Base-by-base conservation (phyloP, 2,329 filamentous ascomycete species). In the Diplodia intermedia region DNA sequence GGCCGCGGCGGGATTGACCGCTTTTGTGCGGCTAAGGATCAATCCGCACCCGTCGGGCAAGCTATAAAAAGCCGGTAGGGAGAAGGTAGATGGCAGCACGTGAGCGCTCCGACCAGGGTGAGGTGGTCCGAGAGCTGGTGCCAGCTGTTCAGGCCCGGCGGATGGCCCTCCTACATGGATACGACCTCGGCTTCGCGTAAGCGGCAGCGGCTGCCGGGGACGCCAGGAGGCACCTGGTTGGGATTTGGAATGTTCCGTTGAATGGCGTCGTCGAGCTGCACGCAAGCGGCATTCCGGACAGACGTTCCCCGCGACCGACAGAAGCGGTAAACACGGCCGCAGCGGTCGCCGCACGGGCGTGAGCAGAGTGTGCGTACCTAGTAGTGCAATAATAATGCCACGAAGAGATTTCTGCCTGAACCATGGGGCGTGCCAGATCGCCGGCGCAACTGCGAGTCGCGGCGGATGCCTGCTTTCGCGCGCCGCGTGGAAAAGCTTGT, bases 1-100 rank as follows among this genome's bases (percentile, higher is more conserved):
- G 55, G 65, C 50, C 6, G 65, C 68, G 36, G 69, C 69, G 15
- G 68, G 65, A 23, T 20, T 70, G 56, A 68, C 65, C 36, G 69
- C 60, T 23, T 52, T 67, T 49, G 66, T 71, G 11, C 60, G 69
- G 47, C 62, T 69, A 12, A 71, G 54, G 56, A 71, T 70, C 40
- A 68, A 71, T 52, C 38, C 26, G 26, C 69, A 67, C 20, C 36
- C 54, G 20, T 43, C 38, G 20, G 69, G 65, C 52, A 71, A 50
- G 62, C 47, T 71, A 26, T 70, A 62, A 63, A 49, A 36, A 38
- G 47, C 18, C 31, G 12, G 60, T 49, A 38, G 47, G 60, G 47
- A 31, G 29, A 43, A 38, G 38, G 38, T 23, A 29, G 26, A 57
- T 57, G 54, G 29, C 54, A 15, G 56, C 43, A 63, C 60, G 60